Evolutionary conservation across 2,329 filamentous ascomycete species (phyloP).

Genomic region (Leptographium galeiforme): DNA sequence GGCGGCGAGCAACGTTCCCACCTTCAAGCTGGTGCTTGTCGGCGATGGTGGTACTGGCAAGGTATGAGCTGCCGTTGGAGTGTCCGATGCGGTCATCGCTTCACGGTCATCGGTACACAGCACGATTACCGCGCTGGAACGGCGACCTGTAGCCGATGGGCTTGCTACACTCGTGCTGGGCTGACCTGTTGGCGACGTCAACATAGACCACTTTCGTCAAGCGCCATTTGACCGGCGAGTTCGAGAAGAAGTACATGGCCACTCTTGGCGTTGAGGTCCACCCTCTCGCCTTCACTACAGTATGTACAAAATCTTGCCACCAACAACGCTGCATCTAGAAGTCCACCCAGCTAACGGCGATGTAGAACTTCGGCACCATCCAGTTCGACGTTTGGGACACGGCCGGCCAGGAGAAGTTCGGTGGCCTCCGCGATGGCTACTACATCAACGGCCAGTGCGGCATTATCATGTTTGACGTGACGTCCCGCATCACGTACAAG

Average conservation of each 20-base stretch:
- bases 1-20: constrained; percentile 43
- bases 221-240: constrained; percentile 98
- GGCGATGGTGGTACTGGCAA: constrained; percentile 99
- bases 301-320: constrained; percentile 38
- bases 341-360: background rate
- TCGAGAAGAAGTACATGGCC: constrained; percentile 99
- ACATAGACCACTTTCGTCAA: constrained; percentile 97
- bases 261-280: constrained; percentile 99
- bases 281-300: constrained; percentile 93
- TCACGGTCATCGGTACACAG: constrained; percentile 2
- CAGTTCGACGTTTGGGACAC: constrained; percentile 99
- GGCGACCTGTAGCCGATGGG: background rate
- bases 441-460: constrained; percentile 99
- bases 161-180: background rate
- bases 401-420: constrained; percentile 98
- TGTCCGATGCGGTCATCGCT: too few species aligned
- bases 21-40: constrained; percentile 99
- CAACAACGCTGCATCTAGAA: too few species aligned
- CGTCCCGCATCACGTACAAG: constrained; percentile 99
- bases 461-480: constrained; percentile 99
- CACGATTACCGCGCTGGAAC: too few species aligned
- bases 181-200: background rate
- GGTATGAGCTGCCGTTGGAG: constrained; percentile 42
- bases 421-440: constrained; percentile 97
- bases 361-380: constrained; percentile 79